Conservation (phyloP, 306 rosid species). For the Begonia loranthoides region DNA sequence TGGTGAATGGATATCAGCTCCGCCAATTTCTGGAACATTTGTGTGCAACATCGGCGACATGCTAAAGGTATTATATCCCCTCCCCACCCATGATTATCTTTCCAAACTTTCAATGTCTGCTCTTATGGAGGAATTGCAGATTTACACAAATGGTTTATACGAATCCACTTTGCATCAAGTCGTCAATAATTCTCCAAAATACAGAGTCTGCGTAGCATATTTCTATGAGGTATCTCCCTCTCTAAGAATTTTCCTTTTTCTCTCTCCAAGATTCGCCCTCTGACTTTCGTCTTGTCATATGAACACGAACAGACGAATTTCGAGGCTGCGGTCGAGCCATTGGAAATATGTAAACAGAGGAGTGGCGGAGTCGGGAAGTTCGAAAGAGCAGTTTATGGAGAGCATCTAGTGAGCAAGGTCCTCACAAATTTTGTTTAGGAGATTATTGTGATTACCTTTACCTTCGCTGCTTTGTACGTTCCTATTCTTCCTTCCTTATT, state of each 20-base stretch:
- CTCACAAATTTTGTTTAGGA: slow-evolving; percentile 37
- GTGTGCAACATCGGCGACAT: slow-evolving; percentile 93
- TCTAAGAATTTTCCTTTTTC: background rate
- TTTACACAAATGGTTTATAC: slow-evolving; percentile 79
- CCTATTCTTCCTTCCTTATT: no score
- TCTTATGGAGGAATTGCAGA: slow-evolving; percentile 29
- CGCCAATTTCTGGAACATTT: slow-evolving; percentile 68
- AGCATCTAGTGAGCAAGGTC: slow-evolving; percentile 64
- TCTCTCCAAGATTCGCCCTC: background rate
- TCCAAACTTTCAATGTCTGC: background rate
- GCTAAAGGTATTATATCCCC: slow-evolving; percentile 52
- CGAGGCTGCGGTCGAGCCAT: slow-evolving; percentile 65
- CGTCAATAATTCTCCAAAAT: slow-evolving; percentile 45
- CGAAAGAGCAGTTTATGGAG: slow-evolving; percentile 63
- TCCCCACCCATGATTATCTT: background rate
- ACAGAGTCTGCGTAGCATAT: slow-evolving; percentile 62
- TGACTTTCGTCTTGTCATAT: slow-evolving; percentile 3
- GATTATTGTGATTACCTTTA: background rate
- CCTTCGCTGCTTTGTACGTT: background rate
- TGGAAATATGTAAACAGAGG: slow-evolving; percentile 46
- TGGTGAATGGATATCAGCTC: slow-evolving; percentile 92
- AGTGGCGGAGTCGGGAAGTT: slow-evolving; percentile 39
- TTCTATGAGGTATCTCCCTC: slow-evolving; percentile 51
- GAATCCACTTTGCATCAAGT: slow-evolving; percentile 89
- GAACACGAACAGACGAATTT: slow-evolving; percentile 68